phyloP scores from a whole-genome alignment of 1,284 basidiomycete genomes.

The Cystobasidiaceae sp. region DNA sequence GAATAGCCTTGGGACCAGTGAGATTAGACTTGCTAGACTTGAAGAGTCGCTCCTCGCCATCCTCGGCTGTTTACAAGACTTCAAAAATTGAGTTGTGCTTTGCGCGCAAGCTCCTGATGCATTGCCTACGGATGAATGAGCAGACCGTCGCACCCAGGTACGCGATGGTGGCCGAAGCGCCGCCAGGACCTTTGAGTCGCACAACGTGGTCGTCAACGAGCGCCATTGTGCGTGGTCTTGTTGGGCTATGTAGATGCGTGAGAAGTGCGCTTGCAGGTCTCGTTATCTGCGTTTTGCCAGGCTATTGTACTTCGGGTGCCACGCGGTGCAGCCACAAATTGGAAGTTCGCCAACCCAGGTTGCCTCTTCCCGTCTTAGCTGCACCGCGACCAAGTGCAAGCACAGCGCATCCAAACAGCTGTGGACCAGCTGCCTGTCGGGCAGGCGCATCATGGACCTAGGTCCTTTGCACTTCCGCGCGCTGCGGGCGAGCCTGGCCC shows the following conservation, averaged over 20 bases:
- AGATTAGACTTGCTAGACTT: slow-evolving; percentile 34
- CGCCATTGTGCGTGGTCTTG: no score
- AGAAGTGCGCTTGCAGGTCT: no score
- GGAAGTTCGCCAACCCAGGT: no score
- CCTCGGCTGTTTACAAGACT: slow-evolving; percentile 26
- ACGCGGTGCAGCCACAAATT: no score
- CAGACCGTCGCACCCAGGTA: slow-evolving; percentile 37
- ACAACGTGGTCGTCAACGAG: background rate
- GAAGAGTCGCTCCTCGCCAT: slow-evolving; percentile 40
- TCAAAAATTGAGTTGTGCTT: background rate
- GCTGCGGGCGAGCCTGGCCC: slow-evolving; percentile 7
- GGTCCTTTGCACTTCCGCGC: slow-evolving; percentile 24
- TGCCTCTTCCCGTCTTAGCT: no score
- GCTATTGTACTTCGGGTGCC: no score
- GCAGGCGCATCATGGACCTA: slow-evolving; percentile 6
- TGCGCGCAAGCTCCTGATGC: background rate
- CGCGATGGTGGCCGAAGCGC: background rate
- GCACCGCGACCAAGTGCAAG: no score
- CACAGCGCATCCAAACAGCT: no score
- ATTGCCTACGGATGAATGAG: slow-evolving; percentile 33
- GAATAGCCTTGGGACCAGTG: slow-evolving; percentile 38
- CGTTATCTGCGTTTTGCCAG: no score
- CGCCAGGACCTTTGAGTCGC: background rate
- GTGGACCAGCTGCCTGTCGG: no score
- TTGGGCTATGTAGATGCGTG: no score